Evolutionary conservation across 495 filamentous ascomycete genomes (phyloP), one percentile per base, ranked within the genome.

Genomic region (Trichoderma virens): DNA sequence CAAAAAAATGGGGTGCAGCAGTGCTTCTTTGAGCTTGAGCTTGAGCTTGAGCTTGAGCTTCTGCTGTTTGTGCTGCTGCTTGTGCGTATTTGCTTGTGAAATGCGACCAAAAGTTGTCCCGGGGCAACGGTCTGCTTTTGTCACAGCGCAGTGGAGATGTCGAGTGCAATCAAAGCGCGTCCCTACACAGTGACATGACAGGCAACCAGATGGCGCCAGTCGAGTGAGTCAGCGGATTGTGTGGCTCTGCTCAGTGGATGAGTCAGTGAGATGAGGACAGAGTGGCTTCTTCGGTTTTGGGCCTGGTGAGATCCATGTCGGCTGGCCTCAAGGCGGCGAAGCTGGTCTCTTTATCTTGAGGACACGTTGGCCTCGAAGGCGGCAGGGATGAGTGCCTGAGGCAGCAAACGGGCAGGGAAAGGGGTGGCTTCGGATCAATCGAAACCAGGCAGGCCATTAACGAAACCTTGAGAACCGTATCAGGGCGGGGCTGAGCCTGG

Each of bases 301-400:
- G n/a, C n/a, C n/a, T n/a, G n/a, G n/a, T n/a, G n/a, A n/a, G n/a
- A n/a, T n/a, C n/a, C n/a, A n/a, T n/a, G n/a, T n/a, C n/a, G n/a
- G n/a, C n/a, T n/a, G n/a, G n/a, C n/a, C n/a, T 43, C 18, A 8
- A 28, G 60, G 61, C 39, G 61, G 25, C 32, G 61, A 20, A 18
- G 39, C 25, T 32, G 16, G 43, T 51, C 61, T 63, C 47, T 62
- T 63, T 63, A 47, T 63, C 41, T 63, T 63, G 38, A 63, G 61
- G 61, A 27, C 61, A 63, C 61, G 61, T 32, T 51, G 23, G 41
- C 59, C 59, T 13, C 13, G n/a, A 2, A n/a, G 20, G 31, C 35
- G 30, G 59, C 31, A 5, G 39, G 27, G 5, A n/a, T 30, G 1
- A 35, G 3, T 62, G 61, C 61, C 61, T 63, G 8, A 63, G 61